phyloP scores from a whole-genome alignment of 1,139 yeast genomes.

The Hemisphaericaspora subhashii region DNA sequence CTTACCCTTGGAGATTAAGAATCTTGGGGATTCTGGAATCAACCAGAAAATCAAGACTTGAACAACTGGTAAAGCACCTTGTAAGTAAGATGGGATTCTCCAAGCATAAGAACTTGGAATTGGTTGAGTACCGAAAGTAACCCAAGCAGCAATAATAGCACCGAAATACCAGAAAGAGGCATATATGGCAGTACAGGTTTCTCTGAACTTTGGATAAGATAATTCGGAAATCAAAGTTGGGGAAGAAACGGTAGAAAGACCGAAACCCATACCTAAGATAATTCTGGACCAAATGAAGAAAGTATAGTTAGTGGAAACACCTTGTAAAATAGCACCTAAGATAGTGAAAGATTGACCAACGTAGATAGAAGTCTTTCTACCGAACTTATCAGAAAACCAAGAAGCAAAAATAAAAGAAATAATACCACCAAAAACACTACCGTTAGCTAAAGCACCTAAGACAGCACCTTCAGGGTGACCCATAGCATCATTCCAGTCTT shows the following conservation, averaged over 20 bases:
- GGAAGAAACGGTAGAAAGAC: slow-evolving; percentile 38
- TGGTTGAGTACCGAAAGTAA: slow-evolving; percentile 47
- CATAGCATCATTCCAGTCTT: slow-evolving; percentile 35
- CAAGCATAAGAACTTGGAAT: slow-evolving; percentile 32
- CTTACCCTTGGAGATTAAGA: slow-evolving; percentile 36
- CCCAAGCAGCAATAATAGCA: slow-evolving; percentile 55
- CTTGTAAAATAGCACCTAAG: slow-evolving; percentile 44
- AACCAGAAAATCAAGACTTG: slow-evolving; percentile 28
- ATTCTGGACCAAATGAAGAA: no score
- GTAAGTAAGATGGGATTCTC: slow-evolving; percentile 50
- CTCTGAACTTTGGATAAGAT: slow-evolving; percentile 51
- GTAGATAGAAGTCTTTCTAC: slow-evolving; percentile 33
- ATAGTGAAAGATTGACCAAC: slow-evolving; percentile 27
- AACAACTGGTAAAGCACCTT: slow-evolving; percentile 35
- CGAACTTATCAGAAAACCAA: slow-evolving; percentile 27
- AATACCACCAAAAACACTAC: slow-evolving; percentile 25
- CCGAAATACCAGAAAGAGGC: slow-evolving; percentile 55
- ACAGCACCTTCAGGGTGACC: slow-evolving; percentile 42
- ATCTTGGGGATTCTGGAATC: slow-evolving; percentile 53
- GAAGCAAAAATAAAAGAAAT: slow-evolving; percentile 24
- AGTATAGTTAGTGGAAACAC: slow-evolving; percentile 37
- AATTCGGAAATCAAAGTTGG: slow-evolving; percentile 42
- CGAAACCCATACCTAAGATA: slow-evolving; percentile 44
- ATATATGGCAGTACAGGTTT: slow-evolving; percentile 43
- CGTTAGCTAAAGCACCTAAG: slow-evolving; percentile 46